phyloP scores from a whole-genome alignment of 2,329 filamentous ascomycete genomes.

The Iodosphaeria phyllophila region DNA sequence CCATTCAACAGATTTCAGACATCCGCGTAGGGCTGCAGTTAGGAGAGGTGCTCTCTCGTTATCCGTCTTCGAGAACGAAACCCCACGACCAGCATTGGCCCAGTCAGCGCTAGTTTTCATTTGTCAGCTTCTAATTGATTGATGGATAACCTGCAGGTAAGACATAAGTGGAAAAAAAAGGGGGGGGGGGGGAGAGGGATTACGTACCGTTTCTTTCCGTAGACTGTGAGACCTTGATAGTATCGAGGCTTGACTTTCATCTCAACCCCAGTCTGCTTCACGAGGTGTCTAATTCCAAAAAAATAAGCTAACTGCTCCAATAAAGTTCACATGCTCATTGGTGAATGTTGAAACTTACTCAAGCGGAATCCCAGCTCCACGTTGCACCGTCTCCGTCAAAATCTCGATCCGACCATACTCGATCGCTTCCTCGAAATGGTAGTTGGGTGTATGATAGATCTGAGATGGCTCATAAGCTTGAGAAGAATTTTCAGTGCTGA shows the following conservation, averaged over 20 bases:
- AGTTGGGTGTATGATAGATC: constrained; percentile 20
- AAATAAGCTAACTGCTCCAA: background rate
- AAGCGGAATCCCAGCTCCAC: constrained; percentile 50
- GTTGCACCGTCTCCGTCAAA: constrained; percentile 44
- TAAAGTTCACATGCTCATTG: too few species aligned
- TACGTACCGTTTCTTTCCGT: constrained; percentile 44
- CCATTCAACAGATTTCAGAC: constrained; percentile 55
- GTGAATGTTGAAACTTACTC: constrained; percentile 15
- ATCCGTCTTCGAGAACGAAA: constrained; percentile 19
- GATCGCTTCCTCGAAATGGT: constrained; percentile 25
- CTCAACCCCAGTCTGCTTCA: constrained; percentile 45
- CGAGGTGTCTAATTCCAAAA: constrained; percentile 21
- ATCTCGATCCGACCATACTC: constrained; percentile 31
- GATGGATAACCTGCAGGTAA: too few species aligned
- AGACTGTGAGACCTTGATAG: constrained; percentile 20
- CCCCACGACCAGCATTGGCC: constrained; percentile 41
- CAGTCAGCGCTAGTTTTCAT: constrained; percentile 40
- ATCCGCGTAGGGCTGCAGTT: constrained; percentile 34
- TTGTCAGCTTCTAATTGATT: too few species aligned
- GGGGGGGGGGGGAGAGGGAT: too few species aligned
- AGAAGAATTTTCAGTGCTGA: too few species aligned
- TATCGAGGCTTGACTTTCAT: constrained; percentile 45
- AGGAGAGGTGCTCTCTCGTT: constrained; percentile 38
- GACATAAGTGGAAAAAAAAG: too few species aligned
- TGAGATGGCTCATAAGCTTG: constrained; percentile 6